Conservation (phyloP, 106 monocot genomes). For the Apostasia shenzhenica region DNA sequence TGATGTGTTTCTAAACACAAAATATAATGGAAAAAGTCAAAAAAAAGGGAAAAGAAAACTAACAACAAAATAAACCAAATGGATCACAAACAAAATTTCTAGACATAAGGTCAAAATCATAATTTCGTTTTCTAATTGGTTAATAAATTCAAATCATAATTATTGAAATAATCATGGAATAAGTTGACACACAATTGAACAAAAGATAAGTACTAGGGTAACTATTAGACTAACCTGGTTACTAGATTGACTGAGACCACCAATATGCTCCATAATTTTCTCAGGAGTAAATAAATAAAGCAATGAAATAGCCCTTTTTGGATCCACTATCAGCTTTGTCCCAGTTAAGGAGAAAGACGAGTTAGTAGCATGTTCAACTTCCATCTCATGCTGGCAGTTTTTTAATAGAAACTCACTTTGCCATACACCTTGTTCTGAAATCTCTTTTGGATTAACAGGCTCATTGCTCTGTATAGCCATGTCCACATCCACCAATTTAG, state of each 20-base stretch:
- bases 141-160: too few relatives aligned
- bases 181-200: too few relatives aligned
- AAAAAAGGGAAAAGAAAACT: background rate
- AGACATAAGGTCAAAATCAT: background rate
- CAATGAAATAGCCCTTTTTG: slow-evolving; percentile 21
- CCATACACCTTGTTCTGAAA: slow-evolving; percentile 3
- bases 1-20: too few relatives aligned
- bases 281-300: slow-evolving; percentile 39
- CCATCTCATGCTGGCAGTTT: slow-evolving; percentile 5
- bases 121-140: too few relatives aligned
- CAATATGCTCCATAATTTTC: slow-evolving; percentile 27
- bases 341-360: slow-evolving; percentile 4
- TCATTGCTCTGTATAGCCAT: background rate
- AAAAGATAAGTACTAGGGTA: background rate
- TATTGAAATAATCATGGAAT: too few relatives aligned
- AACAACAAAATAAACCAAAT: background rate
- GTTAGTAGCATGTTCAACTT: background rate
- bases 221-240: slow-evolving; percentile 16
- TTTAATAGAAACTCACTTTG: background rate
- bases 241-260: slow-evolving; percentile 15
- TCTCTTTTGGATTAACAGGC: slow-evolving; percentile 1
- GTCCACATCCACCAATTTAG: background rate
- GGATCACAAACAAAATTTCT: background rate
- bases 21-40: background rate
- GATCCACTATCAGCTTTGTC: background rate